Percentiles rank a stretch among this genome's conserved stretches.
phyloP scores from a whole-genome alignment of 1,284 basidiomycete species.

The Cutaneotrichosporon sp. region DNA sequence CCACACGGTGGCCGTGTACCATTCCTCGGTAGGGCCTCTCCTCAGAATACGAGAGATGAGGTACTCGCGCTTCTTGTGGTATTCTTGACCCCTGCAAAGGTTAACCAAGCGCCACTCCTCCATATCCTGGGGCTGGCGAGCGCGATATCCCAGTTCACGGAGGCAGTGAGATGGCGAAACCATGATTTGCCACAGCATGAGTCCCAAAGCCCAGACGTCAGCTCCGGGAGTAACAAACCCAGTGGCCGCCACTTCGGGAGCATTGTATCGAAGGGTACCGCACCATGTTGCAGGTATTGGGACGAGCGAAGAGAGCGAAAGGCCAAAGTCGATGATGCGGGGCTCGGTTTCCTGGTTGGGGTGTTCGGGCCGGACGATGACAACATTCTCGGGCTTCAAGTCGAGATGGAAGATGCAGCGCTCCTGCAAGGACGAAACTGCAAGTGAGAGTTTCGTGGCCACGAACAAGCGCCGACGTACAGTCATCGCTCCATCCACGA shows the following conservation, averaged over 20 bases:
- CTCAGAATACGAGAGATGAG: no score
- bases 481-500: no score
- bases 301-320: background rate
- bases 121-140: background rate
- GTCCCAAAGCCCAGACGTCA: background rate
- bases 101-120: background rate
- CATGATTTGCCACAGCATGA: background rate
- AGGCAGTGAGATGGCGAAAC: background rate
- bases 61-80: no score
- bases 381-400: conserved; percentile 10
- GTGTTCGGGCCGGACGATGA: background rate
- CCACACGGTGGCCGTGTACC: no score
- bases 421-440: background rate
- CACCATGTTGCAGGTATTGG: background rate
- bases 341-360: background rate
- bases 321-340: background rate
- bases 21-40: no score
- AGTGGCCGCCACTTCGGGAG: background rate
- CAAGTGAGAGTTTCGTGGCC: background rate
- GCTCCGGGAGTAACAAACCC: background rate
- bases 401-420: background rate
- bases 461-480: no score
- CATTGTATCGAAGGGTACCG: background rate
- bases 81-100: no score
- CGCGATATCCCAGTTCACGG: background rate